Percentiles rank a stretch among this genome's conserved stretches.
phyloP scores from a whole-genome alignment of 441 rosid species.

The Pelargonium fulgidum region DNA sequence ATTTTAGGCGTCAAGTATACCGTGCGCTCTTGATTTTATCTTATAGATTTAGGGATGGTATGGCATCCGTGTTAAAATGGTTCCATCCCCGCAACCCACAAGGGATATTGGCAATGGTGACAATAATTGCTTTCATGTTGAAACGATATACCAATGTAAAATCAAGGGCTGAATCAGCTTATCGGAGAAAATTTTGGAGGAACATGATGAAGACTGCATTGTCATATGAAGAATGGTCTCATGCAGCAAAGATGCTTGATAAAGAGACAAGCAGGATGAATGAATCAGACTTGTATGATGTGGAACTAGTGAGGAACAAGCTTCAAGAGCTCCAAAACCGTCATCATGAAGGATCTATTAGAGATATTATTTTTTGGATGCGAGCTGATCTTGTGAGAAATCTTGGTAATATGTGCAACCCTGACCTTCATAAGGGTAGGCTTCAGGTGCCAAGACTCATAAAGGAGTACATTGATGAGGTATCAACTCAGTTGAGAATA shows the following conservation, averaged over 20 bases:
- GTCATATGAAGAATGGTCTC: conserved; percentile 95
- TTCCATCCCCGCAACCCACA: conserved; percentile 90
- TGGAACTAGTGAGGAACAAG: conserved; percentile 79
- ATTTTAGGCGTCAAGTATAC: conserved; percentile 47
- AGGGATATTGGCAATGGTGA: conserved; percentile 84
- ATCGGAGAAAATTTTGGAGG: conserved; percentile 93
- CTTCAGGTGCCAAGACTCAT: conserved; percentile 85
- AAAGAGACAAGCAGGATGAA: conserved; percentile 70
- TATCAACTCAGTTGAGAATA: conserved; percentile 76
- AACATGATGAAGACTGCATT: conserved; percentile 84
- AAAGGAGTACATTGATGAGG: conserved; percentile 86
- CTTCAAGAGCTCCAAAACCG: conserved; percentile 72
- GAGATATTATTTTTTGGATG: conserved; percentile 92
- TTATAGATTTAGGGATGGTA: conserved; percentile 31
- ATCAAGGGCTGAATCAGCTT: conserved; percentile 76
- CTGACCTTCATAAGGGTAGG: conserved; percentile 92
- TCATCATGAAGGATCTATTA: conserved; percentile 71
- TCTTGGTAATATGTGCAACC: conserved; percentile 92
- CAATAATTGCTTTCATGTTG: conserved; percentile 66
- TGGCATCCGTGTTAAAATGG: conserved; percentile 68
- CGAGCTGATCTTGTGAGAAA: conserved; percentile 92
- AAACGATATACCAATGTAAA: conserved; percentile 78
- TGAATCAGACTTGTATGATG: conserved; percentile 73
- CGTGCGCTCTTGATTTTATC: conserved; percentile 34
- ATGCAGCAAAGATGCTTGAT: conserved; percentile 93